Evolutionary conservation across 192 early-diverging fungal genomes (phyloP).

Genomic region (Piromyces finnis): DNA sequence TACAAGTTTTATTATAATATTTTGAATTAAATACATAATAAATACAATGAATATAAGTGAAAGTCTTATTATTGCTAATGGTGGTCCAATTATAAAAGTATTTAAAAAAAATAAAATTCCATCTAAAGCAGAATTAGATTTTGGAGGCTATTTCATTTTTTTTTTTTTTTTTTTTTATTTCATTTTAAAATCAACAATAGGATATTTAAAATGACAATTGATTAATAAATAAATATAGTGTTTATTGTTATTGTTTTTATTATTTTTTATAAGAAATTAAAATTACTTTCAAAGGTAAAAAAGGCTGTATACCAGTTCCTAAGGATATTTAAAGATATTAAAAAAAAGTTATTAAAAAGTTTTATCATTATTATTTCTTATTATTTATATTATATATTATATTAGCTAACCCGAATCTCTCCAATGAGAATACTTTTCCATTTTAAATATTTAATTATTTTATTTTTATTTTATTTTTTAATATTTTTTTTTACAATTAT

Average conservation of each 20-base stretch:
- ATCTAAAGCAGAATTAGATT: not conserved
- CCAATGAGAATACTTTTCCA: slow-evolving; percentile 84
- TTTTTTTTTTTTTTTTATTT: no score
- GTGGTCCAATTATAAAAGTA: slow-evolving; percentile 7
- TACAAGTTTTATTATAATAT: not conserved
- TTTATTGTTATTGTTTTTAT: no score
- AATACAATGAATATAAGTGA: not conserved
- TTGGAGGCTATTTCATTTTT: not conserved
- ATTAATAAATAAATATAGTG: no score
- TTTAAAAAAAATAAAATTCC: not conserved
- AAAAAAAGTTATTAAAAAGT: no score
- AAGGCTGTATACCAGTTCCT: slow-evolving; percentile 81
- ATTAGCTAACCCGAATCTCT: slow-evolving; percentile 23
- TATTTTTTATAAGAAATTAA: no score
- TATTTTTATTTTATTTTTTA: not conserved
- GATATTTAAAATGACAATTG: no score
- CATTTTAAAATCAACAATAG: no score
- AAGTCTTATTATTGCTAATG: slow-evolving; percentile 4
- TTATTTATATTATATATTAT: not conserved
- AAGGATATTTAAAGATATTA: slow-evolving; percentile 16
- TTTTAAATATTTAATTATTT: slow-evolving; percentile 2
- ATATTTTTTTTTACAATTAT: not conserved
- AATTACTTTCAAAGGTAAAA: slow-evolving; percentile 60
- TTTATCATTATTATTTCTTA: no score
- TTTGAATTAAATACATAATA: not conserved